Percentiles rank a stretch among this genome's conserved stretches.
Evolutionary conservation across 2,329 filamentous ascomycete genomes (phyloP).

Genomic region (Fusarium hainanense): DNA sequence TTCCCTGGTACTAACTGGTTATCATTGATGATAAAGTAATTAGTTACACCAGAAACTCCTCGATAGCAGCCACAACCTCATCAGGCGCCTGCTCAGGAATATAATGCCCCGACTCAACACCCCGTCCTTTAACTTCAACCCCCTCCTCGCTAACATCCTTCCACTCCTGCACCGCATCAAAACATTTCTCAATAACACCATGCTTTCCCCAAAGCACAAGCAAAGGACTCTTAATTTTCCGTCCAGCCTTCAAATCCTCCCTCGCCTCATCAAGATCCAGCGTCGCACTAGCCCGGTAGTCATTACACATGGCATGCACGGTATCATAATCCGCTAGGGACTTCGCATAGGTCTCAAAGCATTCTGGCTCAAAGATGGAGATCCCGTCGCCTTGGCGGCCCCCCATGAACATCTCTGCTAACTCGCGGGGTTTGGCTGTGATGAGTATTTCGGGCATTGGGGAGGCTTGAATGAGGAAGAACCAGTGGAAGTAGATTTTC

Average conservation of each 20-base stretch:
- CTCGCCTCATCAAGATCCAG: constrained; percentile 64
- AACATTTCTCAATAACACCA: constrained; percentile 61
- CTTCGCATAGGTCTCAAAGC: constrained; percentile 55
- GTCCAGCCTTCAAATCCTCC: constrained; percentile 56
- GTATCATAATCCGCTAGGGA: constrained; percentile 55
- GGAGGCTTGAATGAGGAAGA: constrained; percentile 64
- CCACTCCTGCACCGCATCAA: constrained; percentile 64
- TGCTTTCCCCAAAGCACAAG: constrained; percentile 62
- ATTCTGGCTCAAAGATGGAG: constrained; percentile 49
- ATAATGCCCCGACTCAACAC: constrained; percentile 61
- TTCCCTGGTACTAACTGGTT: rapidly evolving
- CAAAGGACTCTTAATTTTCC: constrained; percentile 59
- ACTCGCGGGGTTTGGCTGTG: constrained; percentile 50
- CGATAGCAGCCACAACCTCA: constrained; percentile 56
- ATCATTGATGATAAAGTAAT: too few species aligned
- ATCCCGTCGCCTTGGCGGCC: constrained; percentile 51
- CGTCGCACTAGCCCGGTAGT: constrained; percentile 65
- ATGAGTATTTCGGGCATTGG: constrained; percentile 64
- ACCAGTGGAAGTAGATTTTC: constrained; percentile 68
- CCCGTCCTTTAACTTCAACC: constrained; percentile 53
- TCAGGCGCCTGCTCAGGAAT: constrained; percentile 63
- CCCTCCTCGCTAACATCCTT: constrained; percentile 54
- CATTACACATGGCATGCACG: constrained; percentile 64
- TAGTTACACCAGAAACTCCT: constrained; percentile 52
- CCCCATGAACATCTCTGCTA: constrained; percentile 58